phyloP scores from a whole-genome alignment of 2,329 filamentous ascomycete species.

The Arthrobotrys sinensis region DNA sequence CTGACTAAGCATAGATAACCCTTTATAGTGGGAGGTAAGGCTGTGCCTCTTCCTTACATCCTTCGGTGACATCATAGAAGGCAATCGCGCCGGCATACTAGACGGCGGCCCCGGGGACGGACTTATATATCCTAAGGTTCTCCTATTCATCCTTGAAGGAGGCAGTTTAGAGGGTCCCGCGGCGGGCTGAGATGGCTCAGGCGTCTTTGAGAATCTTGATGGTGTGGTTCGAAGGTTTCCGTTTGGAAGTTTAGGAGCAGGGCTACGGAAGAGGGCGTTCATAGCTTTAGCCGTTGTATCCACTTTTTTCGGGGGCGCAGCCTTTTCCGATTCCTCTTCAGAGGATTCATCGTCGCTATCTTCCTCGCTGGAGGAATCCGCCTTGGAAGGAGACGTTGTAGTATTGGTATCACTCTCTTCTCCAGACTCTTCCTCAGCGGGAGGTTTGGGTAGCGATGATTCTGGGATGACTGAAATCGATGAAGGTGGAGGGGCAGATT shows the following conservation, averaged over 20 bases:
- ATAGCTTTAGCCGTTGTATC: constrained; percentile 38
- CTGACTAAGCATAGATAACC: constrained; percentile 51
- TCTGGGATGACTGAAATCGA: constrained; percentile 46
- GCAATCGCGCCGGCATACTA: constrained; percentile 52
- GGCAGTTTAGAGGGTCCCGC: constrained; percentile 43
- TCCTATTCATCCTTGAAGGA: constrained; percentile 56
- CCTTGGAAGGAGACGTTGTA: constrained; percentile 9
- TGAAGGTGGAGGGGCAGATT: constrained; percentile 21
- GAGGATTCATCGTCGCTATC: neutral
- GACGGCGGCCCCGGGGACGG: constrained; percentile 54
- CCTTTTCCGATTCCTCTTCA: constrained; percentile 25
- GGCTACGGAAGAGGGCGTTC: constrained; percentile 41
- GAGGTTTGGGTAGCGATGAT: constrained; percentile 24
- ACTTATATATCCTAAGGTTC: constrained; percentile 56
- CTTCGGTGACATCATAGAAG: constrained; percentile 46
- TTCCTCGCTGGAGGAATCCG: constrained; percentile 18
- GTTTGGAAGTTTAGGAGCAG: constrained; percentile 14
- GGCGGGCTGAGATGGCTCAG: constrained; percentile 19
- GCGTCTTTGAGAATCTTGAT: constrained; percentile 43
- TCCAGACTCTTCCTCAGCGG: neutral
- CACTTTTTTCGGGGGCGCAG: constrained; percentile 8
- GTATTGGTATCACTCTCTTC: constrained; percentile 26
- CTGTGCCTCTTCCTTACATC: constrained; percentile 38
- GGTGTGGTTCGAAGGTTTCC: constrained; percentile 15
- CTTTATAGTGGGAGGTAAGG: constrained; percentile 48